Evolutionary conservation across 768 basidiomycete species (phyloP), one percentile per base, ranked within the genome.

Genomic region (Tulasnella sp.): DNA sequence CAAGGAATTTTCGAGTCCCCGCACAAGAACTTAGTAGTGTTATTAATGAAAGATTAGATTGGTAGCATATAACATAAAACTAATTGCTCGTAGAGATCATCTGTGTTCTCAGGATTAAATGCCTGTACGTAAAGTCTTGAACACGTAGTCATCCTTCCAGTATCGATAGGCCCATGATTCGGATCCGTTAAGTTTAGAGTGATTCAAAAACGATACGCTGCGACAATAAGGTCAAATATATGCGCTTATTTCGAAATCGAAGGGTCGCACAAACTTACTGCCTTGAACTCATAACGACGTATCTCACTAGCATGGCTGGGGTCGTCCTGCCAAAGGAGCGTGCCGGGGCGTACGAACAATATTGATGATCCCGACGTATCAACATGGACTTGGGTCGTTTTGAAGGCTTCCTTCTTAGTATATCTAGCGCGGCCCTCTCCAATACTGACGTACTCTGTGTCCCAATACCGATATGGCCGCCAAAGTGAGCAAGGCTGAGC

Each of bases 1-100:
- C 80, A 86, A 67, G 92, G 92, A 0, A 79, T 86, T 9, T 96
- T 95, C 77, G 84, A 90, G 76, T 95, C 92, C 78, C 90, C 90
- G 0, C 94, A 94, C 82, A 84, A 85, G 78, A 89, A 72, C 62
- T 83, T 81, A 66, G 82, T 90, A 29, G 85, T 92, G 7, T 77
- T 89, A 37, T 76, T 80, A 19, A 80, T 77, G 75, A 84, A 82
- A 81, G 84, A 83, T 78, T 84, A 75, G 67, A 73, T 44, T 32
- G 9, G n/a, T 26, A 29, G 9, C 22, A n/a, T n/a, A n/a, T n/a
- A n/a, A n/a, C n/a, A n/a, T n/a, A n/a, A n/a, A n/a, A n/a, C n/a
- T n/a, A n/a, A n/a, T n/a, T n/a, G n/a, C n/a, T n/a, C n/a, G n/a
- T n/a, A n/a, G n/a, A n/a, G n/a, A n/a, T n/a, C n/a, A n/a, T n/a